Percentiles rank a stretch among this genome's conserved stretches.
These are phyloP conservation scores for Albophoma yamanashiensis DNA, from an alignment of 2,329 filamentous ascomycete genomes.

Conservation along the genomic window DNA sequence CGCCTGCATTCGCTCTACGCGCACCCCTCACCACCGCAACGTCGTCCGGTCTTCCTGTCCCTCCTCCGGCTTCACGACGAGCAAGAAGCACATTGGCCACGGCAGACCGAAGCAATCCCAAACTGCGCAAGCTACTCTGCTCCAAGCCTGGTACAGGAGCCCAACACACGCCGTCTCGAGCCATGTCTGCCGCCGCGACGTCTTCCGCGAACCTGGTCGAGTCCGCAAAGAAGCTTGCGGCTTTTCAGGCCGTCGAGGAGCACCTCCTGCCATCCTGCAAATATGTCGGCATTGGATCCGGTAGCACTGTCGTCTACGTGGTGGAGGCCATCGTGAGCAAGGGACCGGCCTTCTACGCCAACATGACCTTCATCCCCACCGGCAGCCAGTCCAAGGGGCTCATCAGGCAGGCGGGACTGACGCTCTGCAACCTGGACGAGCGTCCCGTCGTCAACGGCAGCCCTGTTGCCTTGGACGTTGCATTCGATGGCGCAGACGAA, in stretches of 20 bases:
- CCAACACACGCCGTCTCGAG: background rate
- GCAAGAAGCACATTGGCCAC: background rate
- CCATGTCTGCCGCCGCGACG: background rate
- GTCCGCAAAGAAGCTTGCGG: constrained; percentile 64
- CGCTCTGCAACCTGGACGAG: constrained; percentile 67
- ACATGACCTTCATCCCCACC: constrained; percentile 83
- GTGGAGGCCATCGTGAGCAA: constrained; percentile 67
- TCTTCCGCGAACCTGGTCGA: constrained; percentile 40
- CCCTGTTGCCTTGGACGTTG: constrained; percentile 62
- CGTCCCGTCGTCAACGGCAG: constrained; percentile 39
- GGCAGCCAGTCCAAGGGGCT: constrained; percentile 85
- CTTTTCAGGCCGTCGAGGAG: constrained; percentile 61
- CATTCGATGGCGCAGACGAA: constrained; percentile 95
- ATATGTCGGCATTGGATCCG: constrained; percentile 70
- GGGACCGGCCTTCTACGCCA: constrained; percentile 37
- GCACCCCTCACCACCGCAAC: background rate
- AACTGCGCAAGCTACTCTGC: background rate
- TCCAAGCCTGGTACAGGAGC: background rate
- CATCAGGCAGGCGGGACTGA: constrained; percentile 68
- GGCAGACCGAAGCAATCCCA: background rate
- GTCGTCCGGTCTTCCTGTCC: background rate
- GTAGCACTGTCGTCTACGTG: constrained; percentile 74
- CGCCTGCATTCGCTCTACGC: background rate
- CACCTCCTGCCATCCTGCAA: constrained; percentile 54
- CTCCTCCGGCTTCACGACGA: background rate